A percentile compares a stretch with the other conserved stretches of the same genome.
Evolutionary conservation across 2,329 filamentous ascomycete species (phyloP).

Genomic region (Rutstroemia sp.): DNA sequence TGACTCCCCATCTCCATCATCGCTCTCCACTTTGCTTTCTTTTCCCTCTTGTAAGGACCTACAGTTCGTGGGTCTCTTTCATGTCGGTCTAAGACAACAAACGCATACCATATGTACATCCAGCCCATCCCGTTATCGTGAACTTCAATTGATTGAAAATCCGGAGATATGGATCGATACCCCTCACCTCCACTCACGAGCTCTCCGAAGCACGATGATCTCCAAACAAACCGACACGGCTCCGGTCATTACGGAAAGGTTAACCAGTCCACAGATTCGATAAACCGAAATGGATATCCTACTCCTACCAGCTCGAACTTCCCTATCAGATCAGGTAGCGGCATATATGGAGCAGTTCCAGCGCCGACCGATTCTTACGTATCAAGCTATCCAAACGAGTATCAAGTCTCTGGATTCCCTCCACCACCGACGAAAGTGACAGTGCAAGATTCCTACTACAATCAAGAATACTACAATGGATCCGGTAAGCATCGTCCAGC

Average conservation of each 20-base stretch:
- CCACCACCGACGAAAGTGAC: not conserved
- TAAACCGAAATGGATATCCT: not conserved
- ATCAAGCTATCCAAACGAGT: not conserved
- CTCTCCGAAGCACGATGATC: slow-evolving; percentile 10
- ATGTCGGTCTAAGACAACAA: not conserved
- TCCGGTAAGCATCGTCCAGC: slow-evolving; percentile 4
- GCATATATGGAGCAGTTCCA: not conserved
- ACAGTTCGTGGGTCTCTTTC: not conserved
- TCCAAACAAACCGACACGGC: not conserved
- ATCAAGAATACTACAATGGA: not conserved
- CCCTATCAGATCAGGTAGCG: not conserved
- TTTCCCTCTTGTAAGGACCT: not conserved
- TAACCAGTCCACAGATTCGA: not conserved
- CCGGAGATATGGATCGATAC: slow-evolving; percentile 3
- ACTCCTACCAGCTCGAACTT: not conserved
- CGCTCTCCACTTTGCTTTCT: not conserved
- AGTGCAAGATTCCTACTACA: slow-evolving; percentile 1
- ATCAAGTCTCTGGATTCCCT: not conserved
- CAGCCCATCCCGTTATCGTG: not conserved
- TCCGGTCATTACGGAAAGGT: not conserved
- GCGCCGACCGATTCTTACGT: not conserved
- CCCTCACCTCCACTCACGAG: slow-evolving; percentile 15
- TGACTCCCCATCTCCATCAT: not conserved
- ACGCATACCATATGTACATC: not conserved
- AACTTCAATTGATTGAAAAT: not conserved